Evolutionary conservation across 176 grass and related monocot species (phyloP).

Genomic region (Pontederia paniculata): DNA sequence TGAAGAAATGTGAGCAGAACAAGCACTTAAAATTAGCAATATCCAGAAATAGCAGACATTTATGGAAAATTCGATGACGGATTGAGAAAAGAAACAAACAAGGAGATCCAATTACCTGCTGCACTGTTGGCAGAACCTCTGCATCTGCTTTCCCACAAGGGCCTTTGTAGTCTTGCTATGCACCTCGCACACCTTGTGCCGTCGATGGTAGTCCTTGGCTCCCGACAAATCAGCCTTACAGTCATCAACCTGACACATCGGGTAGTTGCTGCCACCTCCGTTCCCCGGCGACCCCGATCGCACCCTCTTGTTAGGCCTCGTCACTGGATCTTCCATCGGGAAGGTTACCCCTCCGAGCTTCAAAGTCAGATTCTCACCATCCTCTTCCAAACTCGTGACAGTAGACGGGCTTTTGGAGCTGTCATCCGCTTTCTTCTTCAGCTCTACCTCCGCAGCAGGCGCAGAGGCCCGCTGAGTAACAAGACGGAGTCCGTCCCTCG

Average conservation of each 20-base stretch:
- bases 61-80: neutral
- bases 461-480: constrained; percentile 12
- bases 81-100: neutral
- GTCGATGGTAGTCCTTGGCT: constrained; percentile 86
- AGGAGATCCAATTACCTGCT: constrained; percentile 54
- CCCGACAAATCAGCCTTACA: constrained; percentile 70
- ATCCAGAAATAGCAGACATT: too few species aligned
- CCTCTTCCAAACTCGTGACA: constrained; percentile 6
- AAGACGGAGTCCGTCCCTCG: constrained; percentile 12
- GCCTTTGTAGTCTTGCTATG: constrained; percentile 91
- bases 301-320: constrained; percentile 61
- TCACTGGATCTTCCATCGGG: constrained; percentile 21
- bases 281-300: constrained; percentile 68
- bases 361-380: constrained; percentile 28
- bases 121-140: constrained; percentile 98
- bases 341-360: constrained; percentile 36
- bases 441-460: constrained; percentile 7
- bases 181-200: constrained; percentile 89
- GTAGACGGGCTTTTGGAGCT: constrained; percentile 2
- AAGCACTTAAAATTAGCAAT: too few species aligned
- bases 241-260: constrained; percentile 98
- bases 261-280: constrained; percentile 33
- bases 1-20: too few species aligned
- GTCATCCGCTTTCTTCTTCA: constrained; percentile 8
- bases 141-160: constrained; percentile 73